Conservation (phyloP, 1,284 basidiomycete genomes). For the Ganoderma resinaceum region DNA sequence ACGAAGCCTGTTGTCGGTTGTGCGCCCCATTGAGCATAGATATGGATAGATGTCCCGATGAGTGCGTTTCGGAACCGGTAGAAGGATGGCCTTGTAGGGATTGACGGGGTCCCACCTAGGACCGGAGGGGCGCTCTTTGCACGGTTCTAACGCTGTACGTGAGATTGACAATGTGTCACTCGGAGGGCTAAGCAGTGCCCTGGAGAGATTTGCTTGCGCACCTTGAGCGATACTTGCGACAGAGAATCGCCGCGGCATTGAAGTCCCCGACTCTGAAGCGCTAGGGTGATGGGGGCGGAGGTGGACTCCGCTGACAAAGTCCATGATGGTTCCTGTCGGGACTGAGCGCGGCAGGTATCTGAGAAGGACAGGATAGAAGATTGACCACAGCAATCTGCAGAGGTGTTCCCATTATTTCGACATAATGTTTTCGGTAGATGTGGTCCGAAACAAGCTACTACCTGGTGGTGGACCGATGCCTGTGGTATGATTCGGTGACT, state of each 20-base stretch:
- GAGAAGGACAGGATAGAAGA: not conserved
- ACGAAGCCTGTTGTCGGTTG: constrained; percentile 8
- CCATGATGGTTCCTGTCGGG: not conserved
- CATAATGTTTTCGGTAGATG: not conserved
- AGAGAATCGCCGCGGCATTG: not conserved
- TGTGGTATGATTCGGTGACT: not conserved
- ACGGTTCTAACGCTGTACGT: constrained; percentile 14
- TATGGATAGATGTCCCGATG: constrained; percentile 10
- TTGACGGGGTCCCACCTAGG: constrained; percentile 16
- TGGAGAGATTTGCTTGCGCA: not conserved
- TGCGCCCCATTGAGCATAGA: constrained; percentile 21
- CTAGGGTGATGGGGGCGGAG: not conserved
- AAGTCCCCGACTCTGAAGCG: not conserved
- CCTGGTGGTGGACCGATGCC: not conserved
- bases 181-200: not conserved
- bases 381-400: not conserved
- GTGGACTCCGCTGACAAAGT: not conserved
- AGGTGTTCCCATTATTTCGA: not conserved
- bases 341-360: not conserved
- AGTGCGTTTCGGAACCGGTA: constrained; percentile 24
- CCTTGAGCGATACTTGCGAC: constrained; percentile 9
- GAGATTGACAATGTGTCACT: not conserved
- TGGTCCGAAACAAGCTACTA: not conserved
- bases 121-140: constrained; percentile 18
- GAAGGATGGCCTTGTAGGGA: not conserved